These are phyloP conservation scores for Sporisorium graminicola DNA, from an alignment of 1,284 basidiomycete species.

Conservation along the genomic window DNA sequence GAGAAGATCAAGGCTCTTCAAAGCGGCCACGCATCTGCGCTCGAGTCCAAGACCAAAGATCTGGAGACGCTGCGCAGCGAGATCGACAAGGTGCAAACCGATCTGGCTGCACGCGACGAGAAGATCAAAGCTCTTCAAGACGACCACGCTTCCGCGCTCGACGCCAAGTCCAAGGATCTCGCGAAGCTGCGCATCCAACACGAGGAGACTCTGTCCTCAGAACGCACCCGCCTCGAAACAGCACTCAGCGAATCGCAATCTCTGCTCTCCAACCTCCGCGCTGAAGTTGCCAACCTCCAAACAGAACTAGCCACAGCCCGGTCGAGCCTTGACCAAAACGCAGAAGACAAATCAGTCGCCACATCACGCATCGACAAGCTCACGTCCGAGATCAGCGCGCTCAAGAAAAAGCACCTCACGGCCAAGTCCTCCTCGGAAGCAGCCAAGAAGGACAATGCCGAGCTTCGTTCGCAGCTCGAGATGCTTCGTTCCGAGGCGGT, in stretches of 20 bases:
- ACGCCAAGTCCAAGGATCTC: constrained; percentile 9
- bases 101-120: constrained; percentile 2
- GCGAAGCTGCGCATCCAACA: constrained; percentile 13
- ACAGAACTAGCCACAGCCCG: constrained; percentile 16
- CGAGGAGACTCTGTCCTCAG: constrained; percentile 12
- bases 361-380: constrained; percentile 28
- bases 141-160: constrained; percentile 5
- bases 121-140: constrained; percentile 1
- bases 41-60: neutral
- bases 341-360: constrained; percentile 14
- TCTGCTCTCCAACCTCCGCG: constrained; percentile 1
- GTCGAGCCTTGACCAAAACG: neutral
- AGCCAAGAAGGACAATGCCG: constrained; percentile 46
- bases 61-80: constrained; percentile 7
- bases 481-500: constrained; percentile 5
- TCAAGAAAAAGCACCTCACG: constrained; percentile 53
- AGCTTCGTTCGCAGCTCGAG: constrained; percentile 23
- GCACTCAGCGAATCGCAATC: constrained; percentile 19
- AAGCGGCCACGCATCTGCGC: neutral
- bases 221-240: constrained; percentile 18
- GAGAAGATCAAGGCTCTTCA: constrained; percentile 3
- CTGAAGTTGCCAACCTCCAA: constrained; percentile 15
- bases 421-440: constrained; percentile 46
- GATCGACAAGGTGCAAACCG: neutral
- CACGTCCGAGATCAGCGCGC: constrained; percentile 19